Percentiles rank a stretch among this genome's conserved stretches.
Conservation (phyloP, 2,329 filamentous ascomycete genomes). For the Aspergillus bombycis region DNA sequence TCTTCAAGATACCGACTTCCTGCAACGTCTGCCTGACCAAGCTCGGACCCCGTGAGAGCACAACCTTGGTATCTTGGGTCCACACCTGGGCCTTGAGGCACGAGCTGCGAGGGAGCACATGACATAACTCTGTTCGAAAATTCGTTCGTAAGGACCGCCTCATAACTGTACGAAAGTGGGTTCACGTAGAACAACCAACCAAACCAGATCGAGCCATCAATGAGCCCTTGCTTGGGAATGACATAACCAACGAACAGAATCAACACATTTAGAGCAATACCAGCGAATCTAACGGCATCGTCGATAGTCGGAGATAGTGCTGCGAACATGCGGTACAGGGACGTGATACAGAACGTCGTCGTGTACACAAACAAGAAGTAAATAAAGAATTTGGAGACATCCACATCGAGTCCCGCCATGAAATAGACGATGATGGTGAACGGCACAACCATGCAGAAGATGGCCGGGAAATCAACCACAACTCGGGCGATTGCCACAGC, state of each 20-base stretch:
- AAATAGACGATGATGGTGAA: slow-evolving; percentile 70
- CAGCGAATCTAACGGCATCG: slow-evolving; percentile 67
- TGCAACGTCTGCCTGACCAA: slow-evolving; percentile 54
- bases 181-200: slow-evolving; percentile 64
- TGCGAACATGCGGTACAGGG: slow-evolving; percentile 69
- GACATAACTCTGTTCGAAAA: slow-evolving; percentile 60
- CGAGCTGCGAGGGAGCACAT: slow-evolving; percentile 62
- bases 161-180: slow-evolving; percentile 64
- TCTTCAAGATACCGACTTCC: slow-evolving; percentile 59
- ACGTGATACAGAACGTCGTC: slow-evolving; percentile 64
- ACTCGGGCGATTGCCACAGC: slow-evolving; percentile 66
- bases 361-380: slow-evolving; percentile 67
- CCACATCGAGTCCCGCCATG: slow-evolving; percentile 61
- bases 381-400: slow-evolving; percentile 67
- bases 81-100: slow-evolving; percentile 61
- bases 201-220: slow-evolving; percentile 66
- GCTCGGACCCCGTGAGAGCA: slow-evolving; percentile 59
- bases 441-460: slow-evolving; percentile 61
- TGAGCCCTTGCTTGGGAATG: slow-evolving; percentile 66
- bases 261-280: slow-evolving; percentile 63
- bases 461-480: slow-evolving; percentile 64
- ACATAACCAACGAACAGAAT: slow-evolving; percentile 69
- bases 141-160: slow-evolving; percentile 69
- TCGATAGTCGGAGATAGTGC: slow-evolving; percentile 66
- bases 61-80: slow-evolving; percentile 65